These are phyloP conservation scores for Secale cereale DNA, from an alignment of 176 grass and related monocot species.

Conservation along the genomic window DNA sequence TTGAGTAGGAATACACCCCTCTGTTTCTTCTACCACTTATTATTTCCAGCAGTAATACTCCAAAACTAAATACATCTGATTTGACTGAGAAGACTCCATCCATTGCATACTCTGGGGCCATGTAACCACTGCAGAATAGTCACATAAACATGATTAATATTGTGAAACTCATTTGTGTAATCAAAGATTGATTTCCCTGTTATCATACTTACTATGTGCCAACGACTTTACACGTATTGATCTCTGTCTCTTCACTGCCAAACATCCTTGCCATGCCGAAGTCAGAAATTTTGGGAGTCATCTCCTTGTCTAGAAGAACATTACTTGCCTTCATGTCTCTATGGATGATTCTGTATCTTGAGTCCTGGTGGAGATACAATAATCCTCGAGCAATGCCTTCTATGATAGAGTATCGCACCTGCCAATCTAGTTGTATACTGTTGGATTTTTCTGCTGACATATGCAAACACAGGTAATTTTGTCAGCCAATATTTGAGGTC, in stretches of 20 bases:
- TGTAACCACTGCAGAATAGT: conserved; percentile 52
- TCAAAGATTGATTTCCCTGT: not conserved
- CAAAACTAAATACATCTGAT: conserved; percentile 70
- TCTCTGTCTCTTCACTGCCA: conserved; percentile 62
- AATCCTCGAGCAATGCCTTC: conserved; percentile 64
- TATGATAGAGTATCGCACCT: conserved; percentile 63
- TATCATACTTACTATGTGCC: conserved; percentile 79
- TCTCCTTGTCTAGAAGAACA: conserved; percentile 69
- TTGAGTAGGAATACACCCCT: conserved; percentile 40
- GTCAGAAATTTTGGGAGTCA: conserved; percentile 78
- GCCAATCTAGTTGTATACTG: conserved; percentile 50
- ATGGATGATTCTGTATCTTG: conserved; percentile 77
- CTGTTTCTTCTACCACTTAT: conserved; percentile 63
- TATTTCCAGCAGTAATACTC: conserved; percentile 66
- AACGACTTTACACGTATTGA: conserved; percentile 61
- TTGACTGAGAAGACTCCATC: conserved; percentile 63
- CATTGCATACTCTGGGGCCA: conserved; percentile 74
- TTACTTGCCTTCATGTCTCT: conserved; percentile 79
- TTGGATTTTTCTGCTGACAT: conserved; percentile 45
- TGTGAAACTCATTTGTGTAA: not conserved
- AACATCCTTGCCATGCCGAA: conserved; percentile 87
- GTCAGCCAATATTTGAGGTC: not conserved
- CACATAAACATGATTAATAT: conserved; percentile 5
- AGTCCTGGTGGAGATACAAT: conserved; percentile 82
- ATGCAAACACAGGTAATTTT: not conserved